Conservation (phyloP, 768 basidiomycete genomes). For the Kockovaella imperatae region DNA sequence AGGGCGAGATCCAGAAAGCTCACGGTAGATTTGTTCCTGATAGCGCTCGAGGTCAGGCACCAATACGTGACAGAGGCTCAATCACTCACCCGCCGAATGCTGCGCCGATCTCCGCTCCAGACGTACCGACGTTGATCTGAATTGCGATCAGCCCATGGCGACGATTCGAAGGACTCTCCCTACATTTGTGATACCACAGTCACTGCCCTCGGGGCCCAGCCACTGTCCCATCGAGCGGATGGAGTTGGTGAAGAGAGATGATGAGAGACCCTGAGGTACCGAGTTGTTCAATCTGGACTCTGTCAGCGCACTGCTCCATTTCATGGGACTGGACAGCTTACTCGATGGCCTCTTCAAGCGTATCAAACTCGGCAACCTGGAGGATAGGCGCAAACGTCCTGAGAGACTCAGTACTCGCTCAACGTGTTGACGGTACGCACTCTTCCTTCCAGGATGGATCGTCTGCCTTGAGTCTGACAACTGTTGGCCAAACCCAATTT, state of each 20-base stretch:
- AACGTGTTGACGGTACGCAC: not conserved
- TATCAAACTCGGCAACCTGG: constrained; percentile 74
- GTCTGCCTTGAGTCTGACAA: constrained; percentile 25
- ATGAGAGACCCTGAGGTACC: constrained; percentile 38
- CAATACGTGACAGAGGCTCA: not conserved
- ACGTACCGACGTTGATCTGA: constrained; percentile 61
- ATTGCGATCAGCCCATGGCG: not conserved
- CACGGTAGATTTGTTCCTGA: constrained; percentile 60
- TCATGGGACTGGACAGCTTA: constrained; percentile 36
- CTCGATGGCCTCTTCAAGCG: constrained; percentile 50
- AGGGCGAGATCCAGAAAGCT: constrained; percentile 4
- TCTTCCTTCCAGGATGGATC: constrained; percentile 37
- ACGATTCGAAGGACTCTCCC: not conserved
- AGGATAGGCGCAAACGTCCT: constrained; percentile 74
- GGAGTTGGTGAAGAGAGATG: constrained; percentile 73
- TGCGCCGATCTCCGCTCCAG: constrained; percentile 68
- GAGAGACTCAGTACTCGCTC: not conserved
- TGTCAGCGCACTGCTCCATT: not conserved
- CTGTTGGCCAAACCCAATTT: constrained; percentile 72
- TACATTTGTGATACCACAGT: constrained; percentile 87
- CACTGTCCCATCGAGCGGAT: constrained; percentile 77
- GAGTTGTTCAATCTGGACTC: constrained; percentile 29
- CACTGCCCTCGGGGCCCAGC: constrained; percentile 82
- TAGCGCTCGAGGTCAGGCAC: not conserved
- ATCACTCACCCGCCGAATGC: constrained; percentile 62